Base-by-base conservation (phyloP, 345 rosid species). In the Geranium rotundifolium region DNA sequence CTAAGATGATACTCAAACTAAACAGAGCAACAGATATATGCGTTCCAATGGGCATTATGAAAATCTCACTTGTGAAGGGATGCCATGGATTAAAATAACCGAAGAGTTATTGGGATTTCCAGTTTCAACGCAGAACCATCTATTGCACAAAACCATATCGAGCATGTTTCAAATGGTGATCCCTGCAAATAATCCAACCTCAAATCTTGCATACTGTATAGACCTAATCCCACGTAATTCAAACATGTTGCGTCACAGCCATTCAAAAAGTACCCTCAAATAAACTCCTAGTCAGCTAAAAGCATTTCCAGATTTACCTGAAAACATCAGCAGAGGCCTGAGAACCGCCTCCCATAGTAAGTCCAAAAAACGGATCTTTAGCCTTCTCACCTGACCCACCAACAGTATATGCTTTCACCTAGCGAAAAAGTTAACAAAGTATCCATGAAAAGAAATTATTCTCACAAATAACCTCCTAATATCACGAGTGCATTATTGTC, bases 71-170 rank as follows among this genome's bases (percentile, higher is more conserved):
- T 89, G 96, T 54, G 96, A 92, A 67, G 96, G 98, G 66, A 92
- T 81, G 69, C 96, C 98, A 65, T 92, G 96, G 30, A 92, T 75
- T 66, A 92, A 73, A 60, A 92, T 69, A 62, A 92, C 87, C 4
- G 86, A 67, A 65, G 80, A 89, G 63, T 77, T 80, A 57, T 79
- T 80, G 54, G 71, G 65, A 61, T 67, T 85, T 59, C 96, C 98
- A 13, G 77, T 82, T 76, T 89, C 95, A 10, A 89, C 82, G 72
- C 82, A 84, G 69, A 92, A 87, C 98, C 98, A 92, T 89, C 98
- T 92, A 81, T 75, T 75, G 78, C 77, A 82, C 81, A 85, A 76
- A 80, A 69, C 73, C 72, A 80, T 72, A 75, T 54, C 73, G 77
- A 81, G 85, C 83, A 76, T 74, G 74, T 76, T 81, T 81, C 77